Conservation (phyloP, 2,329 filamentous ascomycete species). For the Pyrenochaeta sp. region DNA sequence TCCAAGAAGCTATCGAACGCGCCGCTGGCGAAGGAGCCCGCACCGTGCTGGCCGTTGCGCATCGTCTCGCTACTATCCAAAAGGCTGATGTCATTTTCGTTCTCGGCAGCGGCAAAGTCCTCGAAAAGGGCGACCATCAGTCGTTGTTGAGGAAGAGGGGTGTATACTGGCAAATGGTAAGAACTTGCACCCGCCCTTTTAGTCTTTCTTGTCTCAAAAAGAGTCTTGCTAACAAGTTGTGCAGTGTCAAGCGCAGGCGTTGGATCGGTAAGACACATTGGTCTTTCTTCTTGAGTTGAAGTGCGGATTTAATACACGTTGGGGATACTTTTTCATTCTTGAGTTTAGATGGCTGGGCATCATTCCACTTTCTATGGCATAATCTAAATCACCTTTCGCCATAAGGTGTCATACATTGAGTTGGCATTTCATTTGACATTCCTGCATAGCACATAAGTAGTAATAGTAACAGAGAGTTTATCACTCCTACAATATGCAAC, state of each 20-base stretch:
- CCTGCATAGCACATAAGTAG: too few relatives aligned
- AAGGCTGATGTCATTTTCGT: constrained; percentile 53
- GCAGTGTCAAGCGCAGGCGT: constrained; percentile 50
- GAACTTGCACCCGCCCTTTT: too few relatives aligned
- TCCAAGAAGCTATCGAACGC: constrained; percentile 47
- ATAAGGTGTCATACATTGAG: too few relatives aligned
- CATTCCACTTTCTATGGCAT: too few relatives aligned
- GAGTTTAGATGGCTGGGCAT: neutral
- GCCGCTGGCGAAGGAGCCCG: constrained; percentile 33
- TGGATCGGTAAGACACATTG: constrained; percentile 35
- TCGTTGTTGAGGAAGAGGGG: constrained; percentile 19
- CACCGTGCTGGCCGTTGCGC: constrained; percentile 48
- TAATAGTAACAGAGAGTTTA: too few relatives aligned
- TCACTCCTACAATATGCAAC: too few relatives aligned
- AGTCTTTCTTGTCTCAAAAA: neutral
- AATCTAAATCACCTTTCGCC: too few relatives aligned
- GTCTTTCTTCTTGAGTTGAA: neutral
- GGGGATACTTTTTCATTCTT: neutral
- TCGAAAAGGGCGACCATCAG: constrained; percentile 44
- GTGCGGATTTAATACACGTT: neutral
- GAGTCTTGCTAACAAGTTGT: constrained; percentile 14
- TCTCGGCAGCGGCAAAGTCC: constrained; percentile 48
- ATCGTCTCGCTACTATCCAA: constrained; percentile 50
- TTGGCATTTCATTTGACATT: too few relatives aligned
- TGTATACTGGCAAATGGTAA: constrained; percentile 45